These are phyloP conservation scores for Rhizophlyctis rosea DNA, from an alignment of 192 early-diverging fungal genomes.

Conservation along the genomic window DNA sequence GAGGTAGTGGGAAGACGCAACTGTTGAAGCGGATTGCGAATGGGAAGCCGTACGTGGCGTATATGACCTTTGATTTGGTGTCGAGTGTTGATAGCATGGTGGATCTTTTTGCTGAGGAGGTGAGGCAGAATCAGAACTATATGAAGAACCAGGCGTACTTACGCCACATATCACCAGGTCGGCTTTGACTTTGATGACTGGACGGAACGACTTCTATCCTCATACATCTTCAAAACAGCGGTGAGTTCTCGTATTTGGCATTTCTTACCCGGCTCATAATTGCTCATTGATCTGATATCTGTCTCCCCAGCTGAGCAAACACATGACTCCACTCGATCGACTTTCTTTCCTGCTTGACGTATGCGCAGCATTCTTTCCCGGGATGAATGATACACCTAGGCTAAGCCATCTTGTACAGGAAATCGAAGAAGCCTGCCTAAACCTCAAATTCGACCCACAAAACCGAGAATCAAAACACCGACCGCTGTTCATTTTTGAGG, in stretches of 20 bases:
- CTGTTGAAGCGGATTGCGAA: background rate
- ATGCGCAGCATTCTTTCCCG: background rate
- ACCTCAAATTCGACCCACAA: background rate
- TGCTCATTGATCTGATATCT: too few species aligned
- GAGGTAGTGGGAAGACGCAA: background rate
- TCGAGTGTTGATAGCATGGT: background rate
- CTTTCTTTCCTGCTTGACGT: background rate
- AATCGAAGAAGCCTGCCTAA: constrained; percentile 1
- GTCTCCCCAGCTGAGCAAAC: background rate
- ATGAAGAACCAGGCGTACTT: too few species aligned
- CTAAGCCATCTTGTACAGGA: background rate
- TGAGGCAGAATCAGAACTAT: too few species aligned
- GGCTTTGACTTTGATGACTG: background rate
- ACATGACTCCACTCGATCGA: background rate
- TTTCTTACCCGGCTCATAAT: too few species aligned
- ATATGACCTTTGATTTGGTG: background rate
- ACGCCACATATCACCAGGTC: too few species aligned
- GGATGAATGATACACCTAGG: too few species aligned
- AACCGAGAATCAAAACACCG: background rate
- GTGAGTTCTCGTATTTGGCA: too few species aligned
- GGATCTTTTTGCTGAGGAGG: background rate
- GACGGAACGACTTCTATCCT: background rate
- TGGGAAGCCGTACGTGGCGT: background rate
- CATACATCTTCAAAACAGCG: background rate
- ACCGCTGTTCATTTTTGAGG: background rate